Evolutionary conservation across 371 early-diverging fungal genomes (phyloP).

Genomic region (Dichotomocladium elegans): DNA sequence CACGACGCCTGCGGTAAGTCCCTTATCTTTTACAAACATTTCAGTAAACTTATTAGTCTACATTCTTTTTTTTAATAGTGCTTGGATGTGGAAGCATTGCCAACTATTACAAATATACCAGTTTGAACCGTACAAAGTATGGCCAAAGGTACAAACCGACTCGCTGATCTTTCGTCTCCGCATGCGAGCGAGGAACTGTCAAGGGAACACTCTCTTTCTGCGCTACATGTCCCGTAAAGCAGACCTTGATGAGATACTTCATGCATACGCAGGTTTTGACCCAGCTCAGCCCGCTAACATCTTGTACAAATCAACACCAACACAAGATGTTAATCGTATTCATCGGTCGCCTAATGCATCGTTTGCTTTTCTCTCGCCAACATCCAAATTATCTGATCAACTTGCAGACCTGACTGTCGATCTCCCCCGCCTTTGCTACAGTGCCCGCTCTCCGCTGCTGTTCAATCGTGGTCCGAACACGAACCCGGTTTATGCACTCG

Average conservation of each 20-base stretch:
- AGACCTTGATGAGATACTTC: constrained; percentile 13
- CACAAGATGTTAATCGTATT: constrained; percentile 3
- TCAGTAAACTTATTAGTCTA: no score
- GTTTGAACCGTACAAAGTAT: constrained; percentile 66
- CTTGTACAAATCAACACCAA: constrained; percentile 15
- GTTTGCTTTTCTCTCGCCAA: constrained; percentile 49
- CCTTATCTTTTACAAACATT: no score
- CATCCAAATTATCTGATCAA: constrained; percentile 37
- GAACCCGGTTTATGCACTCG: constrained; percentile 63
- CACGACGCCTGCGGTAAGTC: constrained; percentile 46
- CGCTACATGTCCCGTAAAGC: constrained; percentile 37
- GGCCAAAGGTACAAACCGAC: constrained; percentile 64
- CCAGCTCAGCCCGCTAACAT: constrained; percentile 9
- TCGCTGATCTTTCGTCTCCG: constrained; percentile 58
- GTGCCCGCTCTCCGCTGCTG: constrained; percentile 32
- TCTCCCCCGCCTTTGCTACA: constrained; percentile 52
- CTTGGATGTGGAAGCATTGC: constrained; percentile 58
- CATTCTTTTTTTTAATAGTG: constrained; percentile 19
- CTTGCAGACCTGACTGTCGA: constrained; percentile 31
- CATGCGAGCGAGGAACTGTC: background rate
- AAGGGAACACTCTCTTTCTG: constrained; percentile 21
- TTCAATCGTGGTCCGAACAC: constrained; percentile 70
- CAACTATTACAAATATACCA: constrained; percentile 54
- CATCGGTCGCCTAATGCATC: constrained; percentile 30
- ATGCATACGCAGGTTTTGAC: constrained; percentile 19